Evolutionary conservation across 805 yeast species (phyloP).

Genomic region (Hanseniaspora valbyensis): DNA sequence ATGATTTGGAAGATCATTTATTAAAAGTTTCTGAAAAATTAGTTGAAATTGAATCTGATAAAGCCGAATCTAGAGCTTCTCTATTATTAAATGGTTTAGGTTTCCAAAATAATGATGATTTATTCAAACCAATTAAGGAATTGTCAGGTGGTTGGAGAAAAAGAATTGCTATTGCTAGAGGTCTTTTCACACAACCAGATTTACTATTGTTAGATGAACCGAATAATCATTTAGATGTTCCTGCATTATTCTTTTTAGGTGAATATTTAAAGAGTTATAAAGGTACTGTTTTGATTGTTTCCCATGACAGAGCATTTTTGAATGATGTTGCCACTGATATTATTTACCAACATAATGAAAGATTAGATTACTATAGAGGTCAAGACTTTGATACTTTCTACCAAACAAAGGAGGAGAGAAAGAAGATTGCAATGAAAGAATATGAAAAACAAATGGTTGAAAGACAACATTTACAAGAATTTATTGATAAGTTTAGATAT

Average conservation of each 20-base stretch:
- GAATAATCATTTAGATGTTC: conserved; percentile 99
- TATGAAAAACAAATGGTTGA: conserved; percentile 96
- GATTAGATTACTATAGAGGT: conserved; percentile 91
- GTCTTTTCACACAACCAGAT: conserved; percentile 94
- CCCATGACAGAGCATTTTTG: conserved; percentile 94
- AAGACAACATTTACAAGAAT: conserved; percentile 84
- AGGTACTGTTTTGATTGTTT: conserved; percentile 85
- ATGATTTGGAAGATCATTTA: conserved; percentile 68
- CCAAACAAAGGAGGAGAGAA: conserved; percentile 87
- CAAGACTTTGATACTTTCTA: conserved; percentile 89
- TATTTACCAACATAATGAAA: conserved; percentile 93
- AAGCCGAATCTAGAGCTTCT: conserved; percentile 96
- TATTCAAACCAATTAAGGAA: conserved; percentile 68
- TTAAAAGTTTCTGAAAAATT: conserved; percentile 73
- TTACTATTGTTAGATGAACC: conserved; percentile 92
- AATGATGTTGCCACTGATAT: conserved; percentile 98
- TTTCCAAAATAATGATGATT: conserved; percentile 70
- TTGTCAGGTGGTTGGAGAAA: conserved; percentile 99
- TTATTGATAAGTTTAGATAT: conserved; percentile 92
- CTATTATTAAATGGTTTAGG: conserved; percentile 87
- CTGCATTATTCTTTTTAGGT: conserved; percentile 88
- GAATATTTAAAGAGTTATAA: conserved; percentile 82
- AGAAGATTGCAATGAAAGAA: conserved; percentile 84
- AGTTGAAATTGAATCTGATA: conserved; percentile 89
- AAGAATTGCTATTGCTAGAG: conserved; percentile 97